These are phyloP conservation scores for Thymus mandschuricus DNA, from an alignment of 257 asterid species.

Conservation along the genomic window DNA sequence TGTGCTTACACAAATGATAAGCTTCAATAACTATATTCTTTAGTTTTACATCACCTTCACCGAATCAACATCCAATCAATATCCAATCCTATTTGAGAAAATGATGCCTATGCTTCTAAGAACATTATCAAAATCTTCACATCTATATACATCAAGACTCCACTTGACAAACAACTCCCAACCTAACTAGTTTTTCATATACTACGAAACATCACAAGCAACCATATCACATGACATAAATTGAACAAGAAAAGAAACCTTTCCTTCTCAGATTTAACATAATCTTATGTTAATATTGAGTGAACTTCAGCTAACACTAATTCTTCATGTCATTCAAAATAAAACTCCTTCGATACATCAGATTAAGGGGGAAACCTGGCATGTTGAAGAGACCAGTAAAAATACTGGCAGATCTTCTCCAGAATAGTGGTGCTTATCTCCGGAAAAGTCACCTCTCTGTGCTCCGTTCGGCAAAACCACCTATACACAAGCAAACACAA, in stretches of 20 bases:
- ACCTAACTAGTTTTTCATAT: constrained; percentile 7
- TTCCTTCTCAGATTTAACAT: background rate
- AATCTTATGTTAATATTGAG: background rate
- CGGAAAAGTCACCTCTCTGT: constrained; percentile 85
- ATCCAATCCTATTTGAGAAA: background rate
- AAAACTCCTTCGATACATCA: background rate
- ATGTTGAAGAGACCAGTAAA: constrained; percentile 96
- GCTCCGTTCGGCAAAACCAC: constrained; percentile 86
- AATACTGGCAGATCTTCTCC: constrained; percentile 96
- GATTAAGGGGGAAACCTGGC: constrained; percentile 60
- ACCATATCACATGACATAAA: background rate
- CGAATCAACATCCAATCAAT: no score
- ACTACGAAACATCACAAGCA: background rate
- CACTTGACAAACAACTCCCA: constrained; percentile 19
- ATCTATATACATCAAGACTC: background rate
- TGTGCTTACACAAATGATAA: background rate
- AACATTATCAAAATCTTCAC: background rate
- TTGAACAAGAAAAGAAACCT: background rate
- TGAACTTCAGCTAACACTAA: constrained; percentile 4
- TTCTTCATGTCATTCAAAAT: background rate
- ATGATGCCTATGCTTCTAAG: background rate
- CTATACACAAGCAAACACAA: constrained; percentile 42
- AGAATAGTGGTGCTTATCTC: constrained; percentile 87
- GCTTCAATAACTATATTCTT: background rate
- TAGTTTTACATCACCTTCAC: background rate